These are phyloP conservation scores for Colletotrichum australisinense DNA, from an alignment of 2,329 filamentous ascomycete species.

Conservation along the genomic window DNA sequence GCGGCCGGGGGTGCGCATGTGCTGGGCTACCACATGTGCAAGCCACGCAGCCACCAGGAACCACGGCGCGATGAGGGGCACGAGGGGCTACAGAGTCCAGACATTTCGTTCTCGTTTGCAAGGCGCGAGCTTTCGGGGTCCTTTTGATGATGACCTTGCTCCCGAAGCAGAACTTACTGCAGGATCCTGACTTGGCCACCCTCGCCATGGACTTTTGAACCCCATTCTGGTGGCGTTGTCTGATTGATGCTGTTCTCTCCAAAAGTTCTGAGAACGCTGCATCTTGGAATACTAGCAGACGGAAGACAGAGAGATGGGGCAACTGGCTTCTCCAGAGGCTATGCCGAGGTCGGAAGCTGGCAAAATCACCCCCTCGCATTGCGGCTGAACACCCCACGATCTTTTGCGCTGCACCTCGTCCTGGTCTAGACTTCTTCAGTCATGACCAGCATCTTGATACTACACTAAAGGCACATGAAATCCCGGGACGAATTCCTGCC, in stretches of 20 bases:
- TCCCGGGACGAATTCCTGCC: too few species aligned
- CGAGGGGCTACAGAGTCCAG: background rate
- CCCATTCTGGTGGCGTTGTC: too few species aligned
- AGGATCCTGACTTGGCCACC: too few species aligned
- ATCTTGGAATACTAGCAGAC: too few species aligned
- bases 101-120: background rate
- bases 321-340: background rate
- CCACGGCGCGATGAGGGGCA: background rate
- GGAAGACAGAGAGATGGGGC: too few species aligned
- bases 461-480: too few species aligned
- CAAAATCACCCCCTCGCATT: background rate
- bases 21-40: background rate
- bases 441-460: background rate
- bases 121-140: background rate
- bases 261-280: too few species aligned
- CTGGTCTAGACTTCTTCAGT: background rate
- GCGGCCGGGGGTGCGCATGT: too few species aligned
- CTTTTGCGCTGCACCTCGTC: background rate
- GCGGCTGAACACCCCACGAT: background rate
- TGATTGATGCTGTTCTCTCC: too few species aligned
- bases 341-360: background rate
- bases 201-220: too few species aligned
- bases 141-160: too few species aligned
- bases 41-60: background rate
- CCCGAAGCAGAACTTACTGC: too few species aligned